phyloP scores from a whole-genome alignment of 1,284 basidiomycete genomes.

The Ceratobasidium sp. region DNA sequence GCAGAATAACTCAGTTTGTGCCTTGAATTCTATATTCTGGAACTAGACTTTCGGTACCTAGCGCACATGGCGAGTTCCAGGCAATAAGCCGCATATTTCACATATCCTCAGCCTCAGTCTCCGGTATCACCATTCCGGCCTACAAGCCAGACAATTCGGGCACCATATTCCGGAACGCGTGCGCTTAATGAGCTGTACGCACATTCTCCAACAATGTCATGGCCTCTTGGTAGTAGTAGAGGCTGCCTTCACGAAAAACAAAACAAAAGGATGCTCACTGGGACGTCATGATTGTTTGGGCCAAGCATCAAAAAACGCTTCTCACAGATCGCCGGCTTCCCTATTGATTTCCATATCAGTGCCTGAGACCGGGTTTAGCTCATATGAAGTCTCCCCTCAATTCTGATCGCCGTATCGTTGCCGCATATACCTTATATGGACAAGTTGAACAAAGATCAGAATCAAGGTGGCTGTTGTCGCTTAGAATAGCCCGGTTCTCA shows the following conservation, averaged over 20 bases:
- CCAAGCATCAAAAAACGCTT: not conserved
- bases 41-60: not conserved
- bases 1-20: not conserved
- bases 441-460: not conserved
- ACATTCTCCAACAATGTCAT: not conserved
- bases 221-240: not conserved
- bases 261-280: not conserved
- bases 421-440: not conserved
- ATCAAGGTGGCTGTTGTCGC: not conserved
- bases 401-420: not conserved
- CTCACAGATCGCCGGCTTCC: conserved; percentile 2
- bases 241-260: not conserved
- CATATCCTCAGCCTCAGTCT: not conserved
- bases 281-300: not conserved
- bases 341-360: not conserved
- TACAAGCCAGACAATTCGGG: not conserved
- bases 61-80: not conserved
- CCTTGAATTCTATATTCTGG: not conserved
- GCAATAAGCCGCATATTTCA: not conserved
- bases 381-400: not conserved
- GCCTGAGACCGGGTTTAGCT: not conserved
- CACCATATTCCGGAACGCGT: not conserved
- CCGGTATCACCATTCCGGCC: not conserved
- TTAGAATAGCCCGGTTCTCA: not conserved
- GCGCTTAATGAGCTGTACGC: not conserved